These are phyloP conservation scores for Ceratocystis papillata DNA, from an alignment of 2,329 filamentous ascomycete species.

Conservation along the genomic window DNA sequence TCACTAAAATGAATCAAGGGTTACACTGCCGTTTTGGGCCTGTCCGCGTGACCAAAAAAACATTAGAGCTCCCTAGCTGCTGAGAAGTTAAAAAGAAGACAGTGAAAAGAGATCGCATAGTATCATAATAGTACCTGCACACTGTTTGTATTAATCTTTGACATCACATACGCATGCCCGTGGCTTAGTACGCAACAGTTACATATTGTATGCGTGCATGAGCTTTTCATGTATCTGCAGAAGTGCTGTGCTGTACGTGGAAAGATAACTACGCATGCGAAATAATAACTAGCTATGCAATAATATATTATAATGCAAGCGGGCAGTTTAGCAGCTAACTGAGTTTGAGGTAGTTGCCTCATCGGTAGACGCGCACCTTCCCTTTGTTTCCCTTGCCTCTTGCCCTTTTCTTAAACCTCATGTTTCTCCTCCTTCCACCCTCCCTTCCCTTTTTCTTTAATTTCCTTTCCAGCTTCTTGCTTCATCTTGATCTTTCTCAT, in stretches of 20 bases:
- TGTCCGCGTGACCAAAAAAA: constrained; percentile 2
- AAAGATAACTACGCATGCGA: not conserved
- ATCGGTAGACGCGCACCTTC: constrained; percentile 12
- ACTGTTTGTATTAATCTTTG: no score
- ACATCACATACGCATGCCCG: no score
- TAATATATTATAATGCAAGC: not conserved
- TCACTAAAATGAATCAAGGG: not conserved
- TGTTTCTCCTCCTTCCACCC: constrained; percentile 1
- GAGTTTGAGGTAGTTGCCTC: not conserved
- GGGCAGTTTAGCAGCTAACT: not conserved
- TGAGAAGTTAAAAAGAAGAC: no score
- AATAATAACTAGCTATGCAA: not conserved
- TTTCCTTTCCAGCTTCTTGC: not conserved
- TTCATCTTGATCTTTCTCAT: not conserved
- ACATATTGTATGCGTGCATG: no score
- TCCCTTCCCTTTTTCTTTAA: not conserved
- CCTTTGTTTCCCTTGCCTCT: constrained; percentile 11
- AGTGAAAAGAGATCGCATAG: no score
- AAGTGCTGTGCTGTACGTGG: no score
- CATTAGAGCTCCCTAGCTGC: no score
- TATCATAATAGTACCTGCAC: no score
- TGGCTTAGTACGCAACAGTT: no score
- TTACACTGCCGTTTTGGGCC: not conserved
- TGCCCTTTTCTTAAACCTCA: not conserved
- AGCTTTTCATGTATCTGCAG: no score